Evolutionary conservation across 2,329 filamentous ascomycete species (phyloP), one percentile per base, ranked within the genome.

Genomic region (Cercospora nicotianae): DNA sequence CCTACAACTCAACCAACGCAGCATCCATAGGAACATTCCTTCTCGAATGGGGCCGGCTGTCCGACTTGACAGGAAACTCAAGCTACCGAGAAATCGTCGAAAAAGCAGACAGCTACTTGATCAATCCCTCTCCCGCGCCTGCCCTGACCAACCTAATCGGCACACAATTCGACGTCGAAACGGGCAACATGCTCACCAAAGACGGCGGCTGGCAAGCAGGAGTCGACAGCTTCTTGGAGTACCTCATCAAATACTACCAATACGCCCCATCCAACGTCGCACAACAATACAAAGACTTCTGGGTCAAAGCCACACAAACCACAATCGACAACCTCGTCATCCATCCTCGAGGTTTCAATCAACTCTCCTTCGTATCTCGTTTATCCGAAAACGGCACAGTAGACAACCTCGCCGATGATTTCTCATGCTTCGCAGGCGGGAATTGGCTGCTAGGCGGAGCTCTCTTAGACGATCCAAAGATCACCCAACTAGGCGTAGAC

Each of bases 381-480:
- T 64, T 72, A 2, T 39, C 48, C 6, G 33, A 31, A 9, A 70
- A 70, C 45, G 68, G 68, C 26, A 64, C 65, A 6, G 26, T 70
- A 3, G 60, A 64, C 31, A 61, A 67, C 18, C 53, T 70, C 36
- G 65, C 72, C 51, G 76, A 77, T 45, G 67, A 71, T 12, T 67
- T 75, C 28, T 74, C 74, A 3, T 79, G 77, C 68, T 79, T 79
- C 67, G 73, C 75, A 30, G 76, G 77, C n/a, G 75, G 76, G 1
- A 74, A 72, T 57, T 79, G 76, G 68, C 75, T 78, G 60, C 73
- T 77, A 7, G 76, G 75, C 30, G 66, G 66, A n/a, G 67, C 70
- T n/a, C 63, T 72, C 6, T 62, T 72, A 13, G 72, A 73, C 55
- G 68, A 69, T 36, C 70, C 72, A 16, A 73, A 76, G 7, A 71